Evolutionary conservation across 2,329 filamentous ascomycete species (phyloP).

Genomic region (Aspergillus ruber): DNA sequence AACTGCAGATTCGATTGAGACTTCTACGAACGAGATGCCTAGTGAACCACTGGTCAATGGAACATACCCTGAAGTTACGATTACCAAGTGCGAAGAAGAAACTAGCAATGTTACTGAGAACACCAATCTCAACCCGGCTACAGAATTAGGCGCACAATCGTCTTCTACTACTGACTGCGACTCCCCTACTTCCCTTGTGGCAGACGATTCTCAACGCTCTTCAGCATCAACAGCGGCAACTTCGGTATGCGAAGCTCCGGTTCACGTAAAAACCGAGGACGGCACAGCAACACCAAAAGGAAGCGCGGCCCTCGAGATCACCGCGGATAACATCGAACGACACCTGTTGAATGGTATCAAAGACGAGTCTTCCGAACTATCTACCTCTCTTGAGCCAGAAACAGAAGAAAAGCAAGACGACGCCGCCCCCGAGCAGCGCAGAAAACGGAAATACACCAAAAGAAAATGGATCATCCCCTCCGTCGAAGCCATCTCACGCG

Average conservation of each 20-base stretch:
- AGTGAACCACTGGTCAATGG: not conserved
- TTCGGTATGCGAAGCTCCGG: constrained; percentile 24
- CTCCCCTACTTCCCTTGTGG: constrained; percentile 20
- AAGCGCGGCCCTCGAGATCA: constrained; percentile 8
- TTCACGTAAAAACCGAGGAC: constrained; percentile 16
- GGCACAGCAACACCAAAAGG: constrained; percentile 1
- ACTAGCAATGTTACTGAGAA: constrained; percentile 6
- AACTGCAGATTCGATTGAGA: constrained; percentile 17
- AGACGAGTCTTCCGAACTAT: constrained; percentile 19
- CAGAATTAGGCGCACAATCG: constrained; percentile 6
- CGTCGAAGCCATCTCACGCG: constrained; percentile 31
- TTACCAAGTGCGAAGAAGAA: constrained; percentile 3
- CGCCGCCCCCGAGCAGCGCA: constrained; percentile 11
- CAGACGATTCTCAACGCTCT: constrained; percentile 27
- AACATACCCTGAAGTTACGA: constrained; percentile 5
- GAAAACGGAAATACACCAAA: constrained; percentile 15
- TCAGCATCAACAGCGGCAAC: constrained; percentile 33
- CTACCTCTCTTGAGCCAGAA: constrained; percentile 22
- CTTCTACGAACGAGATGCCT: constrained; percentile 5
- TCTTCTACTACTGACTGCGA: constrained; percentile 15
- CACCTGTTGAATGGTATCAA: constrained; percentile 12
- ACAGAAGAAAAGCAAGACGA: constrained; percentile 23
- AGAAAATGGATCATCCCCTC: constrained; percentile 27
- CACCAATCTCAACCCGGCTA: constrained; percentile 1
- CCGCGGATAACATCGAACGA: constrained; percentile 4